phyloP scores from a whole-genome alignment of 768 basidiomycete species.

The Coprinopsis strossmayeri region DNA sequence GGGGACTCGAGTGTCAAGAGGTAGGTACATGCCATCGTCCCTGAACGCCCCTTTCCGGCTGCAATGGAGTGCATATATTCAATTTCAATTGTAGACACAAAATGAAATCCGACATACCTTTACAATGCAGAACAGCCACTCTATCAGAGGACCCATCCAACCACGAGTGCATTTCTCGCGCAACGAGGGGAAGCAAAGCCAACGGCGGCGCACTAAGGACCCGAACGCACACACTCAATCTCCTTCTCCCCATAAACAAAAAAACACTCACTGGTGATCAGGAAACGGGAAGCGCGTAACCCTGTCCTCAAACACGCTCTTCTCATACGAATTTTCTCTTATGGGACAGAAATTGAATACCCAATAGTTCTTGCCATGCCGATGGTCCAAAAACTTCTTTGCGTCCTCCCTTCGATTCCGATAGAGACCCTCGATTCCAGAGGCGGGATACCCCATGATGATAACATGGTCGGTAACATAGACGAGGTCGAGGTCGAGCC shows the following conservation, averaged over 20 bases:
- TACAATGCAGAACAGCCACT: conserved; percentile 82
- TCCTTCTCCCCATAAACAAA: neutral
- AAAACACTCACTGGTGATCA: conserved; percentile 70
- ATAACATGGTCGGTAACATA: conserved; percentile 72
- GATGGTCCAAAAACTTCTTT: conserved; percentile 63
- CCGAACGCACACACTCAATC: neutral
- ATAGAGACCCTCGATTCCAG: conserved; percentile 73
- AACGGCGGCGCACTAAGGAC: conserved; percentile 65
- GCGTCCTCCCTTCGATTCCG: conserved; percentile 75
- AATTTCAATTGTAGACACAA: no score
- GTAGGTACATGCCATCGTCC: conserved; percentile 80
- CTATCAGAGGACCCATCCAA: conserved; percentile 55
- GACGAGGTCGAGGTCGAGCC: conserved; percentile 66
- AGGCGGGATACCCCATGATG: conserved; percentile 81
- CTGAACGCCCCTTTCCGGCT: conserved; percentile 84
- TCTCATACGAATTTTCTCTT: conserved; percentile 73
- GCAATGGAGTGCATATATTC: neutral
- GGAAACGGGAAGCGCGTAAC: conserved; percentile 87
- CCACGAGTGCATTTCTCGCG: conserved; percentile 72
- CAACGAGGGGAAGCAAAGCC: conserved; percentile 62
- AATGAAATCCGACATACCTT: conserved; percentile 42
- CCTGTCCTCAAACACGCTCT: conserved; percentile 59
- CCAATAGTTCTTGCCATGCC: conserved; percentile 76
- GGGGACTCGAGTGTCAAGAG: conserved; percentile 52
- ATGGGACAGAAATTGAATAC: conserved; percentile 87